Evolutionary conservation across 768 basidiomycete genomes (phyloP).

Genomic region (Leucosporidium scottii): DNA sequence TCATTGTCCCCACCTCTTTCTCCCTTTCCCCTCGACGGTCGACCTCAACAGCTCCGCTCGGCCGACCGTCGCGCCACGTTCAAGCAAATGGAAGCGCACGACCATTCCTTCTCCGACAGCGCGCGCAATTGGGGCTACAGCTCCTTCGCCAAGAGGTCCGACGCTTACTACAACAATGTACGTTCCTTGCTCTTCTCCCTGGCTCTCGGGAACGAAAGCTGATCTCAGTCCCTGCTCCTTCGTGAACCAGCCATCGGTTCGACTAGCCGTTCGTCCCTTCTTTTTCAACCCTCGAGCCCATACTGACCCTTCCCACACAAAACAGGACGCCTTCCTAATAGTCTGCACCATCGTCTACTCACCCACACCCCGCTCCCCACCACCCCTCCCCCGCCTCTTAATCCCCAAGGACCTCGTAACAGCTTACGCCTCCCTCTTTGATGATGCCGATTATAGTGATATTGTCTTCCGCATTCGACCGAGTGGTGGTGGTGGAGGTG

Average conservation of each 20-base stretch:
- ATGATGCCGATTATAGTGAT: slow-evolving; percentile 44
- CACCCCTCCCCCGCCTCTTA: slow-evolving; percentile 29
- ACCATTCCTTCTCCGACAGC: slow-evolving; percentile 30
- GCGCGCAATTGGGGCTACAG: slow-evolving; percentile 27
- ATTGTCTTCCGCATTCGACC: slow-evolving; percentile 43
- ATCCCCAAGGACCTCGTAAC: slow-evolving; percentile 42
- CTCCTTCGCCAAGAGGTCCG: neutral
- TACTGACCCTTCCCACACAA: slow-evolving; percentile 20
- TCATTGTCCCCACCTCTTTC: neutral
- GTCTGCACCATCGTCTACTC: slow-evolving; percentile 43
- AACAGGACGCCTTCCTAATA: slow-evolving; percentile 42
- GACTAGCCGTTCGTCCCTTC: too few species aligned
- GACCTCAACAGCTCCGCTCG: slow-evolving; percentile 5
- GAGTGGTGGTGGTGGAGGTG: too few species aligned
- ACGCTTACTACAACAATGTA: slow-evolving; percentile 37
- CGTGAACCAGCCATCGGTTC: neutral
- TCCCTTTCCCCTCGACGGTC: too few species aligned
- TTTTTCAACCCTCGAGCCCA: too few species aligned
- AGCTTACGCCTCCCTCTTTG: slow-evolving; percentile 42
- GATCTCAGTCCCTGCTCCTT: slow-evolving; percentile 18
- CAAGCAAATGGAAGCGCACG: slow-evolving; percentile 41
- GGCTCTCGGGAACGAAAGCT: slow-evolving; percentile 16
- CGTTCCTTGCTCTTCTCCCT: neutral
- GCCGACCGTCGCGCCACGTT: slow-evolving; percentile 12
- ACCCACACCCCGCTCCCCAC: slow-evolving; percentile 38